phyloP scores from a whole-genome alignment of 192 early-diverging fungal genomes.

The Gigaspora rosea region DNA sequence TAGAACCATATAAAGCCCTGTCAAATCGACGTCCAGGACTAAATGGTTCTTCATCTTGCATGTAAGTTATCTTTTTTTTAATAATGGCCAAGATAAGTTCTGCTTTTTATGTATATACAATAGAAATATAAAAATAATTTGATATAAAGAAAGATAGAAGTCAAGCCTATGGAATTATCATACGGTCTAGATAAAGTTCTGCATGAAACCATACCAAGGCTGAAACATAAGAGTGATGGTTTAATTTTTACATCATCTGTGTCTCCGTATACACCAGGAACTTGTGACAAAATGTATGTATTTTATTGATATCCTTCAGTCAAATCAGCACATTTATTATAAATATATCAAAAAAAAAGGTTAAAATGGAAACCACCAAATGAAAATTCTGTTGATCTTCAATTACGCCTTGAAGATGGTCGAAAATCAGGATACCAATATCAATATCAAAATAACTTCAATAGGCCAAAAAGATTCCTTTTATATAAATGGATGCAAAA shows the following conservation, averaged over 20 bases:
- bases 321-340: not conserved
- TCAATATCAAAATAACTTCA: not conserved
- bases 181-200: conserved; percentile 65
- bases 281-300: conserved; percentile 64
- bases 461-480: conserved; percentile 45
- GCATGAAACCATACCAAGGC: conserved; percentile 54
- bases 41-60: too few relatives aligned
- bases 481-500: conserved; percentile 52
- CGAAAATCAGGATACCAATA: conserved; percentile 4
- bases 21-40: conserved; percentile 41
- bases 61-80: too few relatives aligned
- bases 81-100: too few relatives aligned
- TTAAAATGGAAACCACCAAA: conserved; percentile 86
- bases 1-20: conserved; percentile 63
- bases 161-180: conserved; percentile 70
- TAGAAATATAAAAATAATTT: too few relatives aligned
- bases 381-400: conserved; percentile 82
- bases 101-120: too few relatives aligned
- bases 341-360: conserved; percentile 42
- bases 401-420: conserved; percentile 46
- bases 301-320: not conserved
- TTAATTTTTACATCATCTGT: conserved; percentile 71
- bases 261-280: conserved; percentile 66
- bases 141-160: conserved; percentile 49
- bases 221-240: conserved; percentile 73